Evolutionary conservation across 371 early-diverging fungal genomes (phyloP), one percentile per base, ranked within the genome.

Genomic region (Fennellomyces sp.): DNA sequence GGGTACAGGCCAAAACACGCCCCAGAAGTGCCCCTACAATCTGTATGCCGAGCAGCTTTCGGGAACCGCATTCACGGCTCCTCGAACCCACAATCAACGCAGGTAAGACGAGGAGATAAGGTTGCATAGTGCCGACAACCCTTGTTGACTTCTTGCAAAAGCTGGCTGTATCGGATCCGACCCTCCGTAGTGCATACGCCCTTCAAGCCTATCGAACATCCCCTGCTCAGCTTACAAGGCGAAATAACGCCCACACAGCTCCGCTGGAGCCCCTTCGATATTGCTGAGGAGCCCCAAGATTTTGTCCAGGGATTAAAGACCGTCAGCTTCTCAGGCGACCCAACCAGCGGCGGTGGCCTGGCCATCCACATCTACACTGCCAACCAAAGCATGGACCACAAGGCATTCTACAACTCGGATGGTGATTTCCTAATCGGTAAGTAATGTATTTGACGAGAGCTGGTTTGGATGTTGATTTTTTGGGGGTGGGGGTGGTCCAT

Each of bases 141-240:
- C n/a, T n/a, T n/a, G n/a, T n/a, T n/a, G n/a, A n/a, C 3, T 23
- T 42, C 3, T 23, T n/a, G 21, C 7, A 21, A 42, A 45, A 93
- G 91, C 55, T 98, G 97, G 97, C 73, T 97, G n/a, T 97, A 97
- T 76, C 93, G 97, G 60, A 94, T 97, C 67, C 91, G 89, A 27
- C 97, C 97, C n/a, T 93, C 96, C 0, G 95, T 92, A 15, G 85
- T 88, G 63, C 97, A 96, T 64, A 64, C 68, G 1, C 95, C 96
- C 2, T 95, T 89, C 60, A 66, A 66, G 57, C 82, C 80, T 15
- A 63, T 69, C 51, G 60, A 56, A 26, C 65, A 59, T 39, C 60
- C 71, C 13, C 61, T 70, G n/a, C 65, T 72, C 19, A 36, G 91
- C 5, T 80, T 85, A 12, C 78, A 85, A 25, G 73, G 77, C 48